Evolutionary conservation across 2,329 filamentous ascomycete species (phyloP).

Genomic region (Colletotrichum sp.): DNA sequence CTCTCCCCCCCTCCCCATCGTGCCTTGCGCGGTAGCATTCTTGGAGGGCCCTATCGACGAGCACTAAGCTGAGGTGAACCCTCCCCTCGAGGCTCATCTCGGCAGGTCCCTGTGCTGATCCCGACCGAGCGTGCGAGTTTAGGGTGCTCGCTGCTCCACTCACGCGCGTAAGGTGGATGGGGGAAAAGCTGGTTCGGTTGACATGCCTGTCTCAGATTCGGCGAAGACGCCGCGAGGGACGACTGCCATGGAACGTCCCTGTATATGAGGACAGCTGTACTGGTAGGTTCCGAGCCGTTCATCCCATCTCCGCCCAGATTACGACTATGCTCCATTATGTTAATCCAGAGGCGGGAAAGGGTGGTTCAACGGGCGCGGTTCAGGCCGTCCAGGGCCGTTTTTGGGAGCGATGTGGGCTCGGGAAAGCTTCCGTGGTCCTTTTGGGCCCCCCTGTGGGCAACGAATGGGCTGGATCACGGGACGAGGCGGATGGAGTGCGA

Average conservation of each 20-base stretch:
- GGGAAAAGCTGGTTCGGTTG: not conserved
- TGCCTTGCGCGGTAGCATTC: not conserved
- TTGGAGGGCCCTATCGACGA: not conserved
- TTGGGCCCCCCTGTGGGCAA: not conserved
- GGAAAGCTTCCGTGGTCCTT: not conserved
- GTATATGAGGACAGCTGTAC: not conserved
- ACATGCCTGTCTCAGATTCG: conserved; percentile 3
- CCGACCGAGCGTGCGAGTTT: not conserved
- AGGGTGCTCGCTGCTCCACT: not conserved
- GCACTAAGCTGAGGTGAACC: not conserved
- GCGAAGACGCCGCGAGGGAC: not conserved
- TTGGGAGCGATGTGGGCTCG: not conserved
- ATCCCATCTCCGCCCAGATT: not conserved
- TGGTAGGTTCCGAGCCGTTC: not conserved
- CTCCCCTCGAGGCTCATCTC: not conserved
- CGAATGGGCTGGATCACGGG: not conserved
- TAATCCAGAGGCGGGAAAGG: not conserved
- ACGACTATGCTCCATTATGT: not conserved
- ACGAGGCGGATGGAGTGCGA: not conserved
- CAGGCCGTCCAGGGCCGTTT: not conserved
- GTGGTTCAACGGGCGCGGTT: not conserved
- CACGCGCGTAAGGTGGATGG: not conserved
- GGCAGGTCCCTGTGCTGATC: not conserved
- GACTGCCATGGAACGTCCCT: not conserved
- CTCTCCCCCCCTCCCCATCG: not conserved